Conservation (phyloP, 345 rosid species). For the Arabidopsis arenosa region DNA sequence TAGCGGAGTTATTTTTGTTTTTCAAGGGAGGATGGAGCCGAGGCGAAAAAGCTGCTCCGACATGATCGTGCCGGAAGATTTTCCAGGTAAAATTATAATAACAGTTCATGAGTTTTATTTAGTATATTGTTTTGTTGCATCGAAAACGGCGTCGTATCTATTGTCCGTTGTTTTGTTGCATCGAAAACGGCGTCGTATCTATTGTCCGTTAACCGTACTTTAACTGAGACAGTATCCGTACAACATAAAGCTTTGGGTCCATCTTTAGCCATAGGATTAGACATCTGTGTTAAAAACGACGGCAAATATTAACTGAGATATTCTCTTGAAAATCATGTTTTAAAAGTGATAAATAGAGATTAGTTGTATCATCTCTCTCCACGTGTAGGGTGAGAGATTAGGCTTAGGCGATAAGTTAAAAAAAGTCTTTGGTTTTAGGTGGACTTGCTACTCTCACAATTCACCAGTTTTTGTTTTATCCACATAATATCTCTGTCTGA, state of each 20-base stretch:
- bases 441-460: conserved; percentile 40
- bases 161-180: conserved; percentile 8
- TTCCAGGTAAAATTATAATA: conserved; percentile 57
- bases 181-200: conserved; percentile 34
- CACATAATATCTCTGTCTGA: conserved; percentile 15
- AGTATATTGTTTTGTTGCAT: background rate
- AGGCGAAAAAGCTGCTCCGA: conserved; percentile 83
- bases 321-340: conserved; percentile 10
- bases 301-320: conserved; percentile 27
- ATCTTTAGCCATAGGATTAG: conserved; percentile 46
- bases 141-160: conserved; percentile 33
- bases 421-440: conserved; percentile 47
- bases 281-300: conserved; percentile 36
- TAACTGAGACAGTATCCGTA: conserved; percentile 37
- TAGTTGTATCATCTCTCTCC: conserved; percentile 35
- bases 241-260: conserved; percentile 32
- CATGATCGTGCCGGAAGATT: conserved; percentile 57
- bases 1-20: background rate
- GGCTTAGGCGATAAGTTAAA: conserved; percentile 9
- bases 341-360: conserved; percentile 26
- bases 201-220: conserved; percentile 22
- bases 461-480: conserved; percentile 43
- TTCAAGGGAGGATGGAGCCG: conserved; percentile 47
- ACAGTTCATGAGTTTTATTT: background rate
- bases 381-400: conserved; percentile 47